Evolutionary conservation across 2,329 filamentous ascomycete genomes (phyloP).

Genomic region (Aplosporella prunicola): DNA sequence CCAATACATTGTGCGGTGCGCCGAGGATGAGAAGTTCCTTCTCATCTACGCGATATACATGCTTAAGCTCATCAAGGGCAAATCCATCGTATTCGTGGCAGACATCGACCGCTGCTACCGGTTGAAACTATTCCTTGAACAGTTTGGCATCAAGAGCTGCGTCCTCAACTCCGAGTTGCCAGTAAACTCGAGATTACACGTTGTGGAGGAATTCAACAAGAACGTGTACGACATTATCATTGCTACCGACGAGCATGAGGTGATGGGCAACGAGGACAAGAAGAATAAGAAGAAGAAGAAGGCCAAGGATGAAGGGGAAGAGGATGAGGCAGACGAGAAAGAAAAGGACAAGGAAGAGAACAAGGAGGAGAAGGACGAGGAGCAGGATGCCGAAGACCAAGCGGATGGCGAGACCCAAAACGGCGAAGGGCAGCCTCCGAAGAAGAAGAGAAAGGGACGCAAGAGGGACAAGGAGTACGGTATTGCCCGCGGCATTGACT

Average conservation of each 20-base stretch:
- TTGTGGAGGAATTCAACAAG: constrained; percentile 95
- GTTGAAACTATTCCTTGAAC: constrained; percentile 88
- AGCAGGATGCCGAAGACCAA: constrained; percentile 31
- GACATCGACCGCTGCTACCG: constrained; percentile 87
- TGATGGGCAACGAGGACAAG: constrained; percentile 56
- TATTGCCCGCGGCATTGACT: constrained; percentile 93
- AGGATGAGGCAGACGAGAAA: constrained; percentile 16
- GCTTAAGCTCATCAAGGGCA: constrained; percentile 85
- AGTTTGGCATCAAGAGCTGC: constrained; percentile 90
- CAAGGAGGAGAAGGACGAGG: constrained; percentile 18
- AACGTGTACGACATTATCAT: constrained; percentile 97
- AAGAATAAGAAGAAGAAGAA: constrained; percentile 21
- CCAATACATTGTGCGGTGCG: constrained; percentile 84
- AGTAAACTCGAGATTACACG: constrained; percentile 84
- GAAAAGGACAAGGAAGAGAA: constrained; percentile 14
- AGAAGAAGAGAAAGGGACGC: constrained; percentile 54
- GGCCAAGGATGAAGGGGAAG: constrained; percentile 10
- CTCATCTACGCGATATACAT: constrained; percentile 92
- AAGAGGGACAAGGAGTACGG: constrained; percentile 80
- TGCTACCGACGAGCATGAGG: constrained; percentile 83
- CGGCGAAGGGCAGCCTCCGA: constrained; percentile 26
- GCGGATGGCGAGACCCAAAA: constrained; percentile 20
- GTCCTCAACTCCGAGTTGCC: constrained; percentile 91
- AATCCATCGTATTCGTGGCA: constrained; percentile 74
- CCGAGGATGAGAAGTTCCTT: constrained; percentile 96